Percentiles rank a stretch among this genome's conserved stretches.
phyloP scores from a whole-genome alignment of 2,329 filamentous ascomycete genomes.

The Aspergillus ruber region DNA sequence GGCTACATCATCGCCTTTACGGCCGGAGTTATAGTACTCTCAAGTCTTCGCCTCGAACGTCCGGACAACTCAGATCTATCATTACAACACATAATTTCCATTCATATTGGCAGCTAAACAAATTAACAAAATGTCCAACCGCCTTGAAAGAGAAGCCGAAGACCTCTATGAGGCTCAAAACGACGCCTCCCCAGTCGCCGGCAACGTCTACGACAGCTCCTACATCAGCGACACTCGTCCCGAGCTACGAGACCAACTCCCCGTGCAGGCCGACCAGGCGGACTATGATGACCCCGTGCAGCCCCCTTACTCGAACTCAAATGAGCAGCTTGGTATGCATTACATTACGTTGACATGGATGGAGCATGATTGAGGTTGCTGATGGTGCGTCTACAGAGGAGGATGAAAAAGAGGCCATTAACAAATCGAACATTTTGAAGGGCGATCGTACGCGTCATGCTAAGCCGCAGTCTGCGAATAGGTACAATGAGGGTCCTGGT shows the following conservation, averaged over 20 bases:
- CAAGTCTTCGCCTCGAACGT: not conserved
- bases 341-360: not conserved
- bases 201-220: conserved; percentile 13
- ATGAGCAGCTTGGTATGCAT: conserved; percentile 25
- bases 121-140: conserved; percentile 15
- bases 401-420: conserved; percentile 18
- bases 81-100: not conserved
- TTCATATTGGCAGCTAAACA: too few relatives aligned
- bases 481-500: conserved; percentile 18
- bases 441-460: conserved; percentile 19
- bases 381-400: conserved; percentile 5
- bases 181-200: conserved; percentile 19
- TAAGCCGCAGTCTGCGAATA: conserved; percentile 13
- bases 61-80: not conserved
- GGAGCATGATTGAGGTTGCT: not conserved
- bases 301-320: conserved; percentile 20
- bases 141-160: conserved; percentile 19
- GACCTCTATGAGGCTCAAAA: conserved; percentile 23
- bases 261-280: conserved; percentile 19
- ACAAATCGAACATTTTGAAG: conserved; percentile 16
- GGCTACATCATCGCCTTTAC: not conserved
- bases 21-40: not conserved
- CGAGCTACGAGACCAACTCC: conserved; percentile 11
- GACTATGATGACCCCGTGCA: conserved; percentile 23
- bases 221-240: conserved; percentile 17